phyloP scores from a whole-genome alignment of 495 filamentous ascomycete species.

The Penicillium pulvis region DNA sequence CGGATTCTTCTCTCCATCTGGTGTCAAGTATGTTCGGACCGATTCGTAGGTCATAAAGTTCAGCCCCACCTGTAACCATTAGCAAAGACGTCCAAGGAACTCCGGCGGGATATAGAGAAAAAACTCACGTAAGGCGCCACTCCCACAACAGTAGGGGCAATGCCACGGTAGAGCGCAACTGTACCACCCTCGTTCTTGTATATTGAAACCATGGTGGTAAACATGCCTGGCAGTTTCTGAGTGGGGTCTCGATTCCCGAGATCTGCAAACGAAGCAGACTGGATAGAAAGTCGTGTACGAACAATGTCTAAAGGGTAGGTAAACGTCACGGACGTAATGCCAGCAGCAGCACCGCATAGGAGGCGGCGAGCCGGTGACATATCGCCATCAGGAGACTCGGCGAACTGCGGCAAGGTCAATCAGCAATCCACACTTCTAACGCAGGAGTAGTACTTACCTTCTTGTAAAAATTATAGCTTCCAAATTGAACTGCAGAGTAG shows the following conservation, averaged over 20 bases:
- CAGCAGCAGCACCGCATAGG: slow-evolving; percentile 83
- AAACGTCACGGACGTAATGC: slow-evolving; percentile 86
- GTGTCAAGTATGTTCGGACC: slow-evolving; percentile 79
- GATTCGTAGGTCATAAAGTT: slow-evolving; percentile 99
- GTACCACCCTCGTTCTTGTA: slow-evolving; percentile 90
- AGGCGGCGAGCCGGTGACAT: slow-evolving; percentile 71
- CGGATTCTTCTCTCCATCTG: slow-evolving; percentile 85
- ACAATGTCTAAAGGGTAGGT: slow-evolving; percentile 93
- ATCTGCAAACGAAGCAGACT: slow-evolving; percentile 89
- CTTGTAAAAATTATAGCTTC: slow-evolving; percentile 97
- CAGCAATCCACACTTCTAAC: neutral
- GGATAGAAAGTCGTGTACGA: slow-evolving; percentile 91
- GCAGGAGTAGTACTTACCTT: slow-evolving; percentile 58
- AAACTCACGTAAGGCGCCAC: slow-evolving; percentile 88
- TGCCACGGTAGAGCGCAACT: slow-evolving; percentile 83
- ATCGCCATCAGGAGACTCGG: slow-evolving; percentile 70
- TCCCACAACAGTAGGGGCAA: slow-evolving; percentile 89
- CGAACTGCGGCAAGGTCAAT: slow-evolving; percentile 55
- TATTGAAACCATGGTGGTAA: slow-evolving; percentile 76
- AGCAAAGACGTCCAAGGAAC: neutral
- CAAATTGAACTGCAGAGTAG: slow-evolving; percentile 97
- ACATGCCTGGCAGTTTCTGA: slow-evolving; percentile 89
- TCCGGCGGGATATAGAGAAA: slow-evolving; percentile 11
- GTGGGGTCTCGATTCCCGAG: slow-evolving; percentile 51
- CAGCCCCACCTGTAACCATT: slow-evolving; percentile 71